Evolutionary conservation across 441 rosid species (phyloP).

Genomic region (Bocquillonia castaneifolia): DNA sequence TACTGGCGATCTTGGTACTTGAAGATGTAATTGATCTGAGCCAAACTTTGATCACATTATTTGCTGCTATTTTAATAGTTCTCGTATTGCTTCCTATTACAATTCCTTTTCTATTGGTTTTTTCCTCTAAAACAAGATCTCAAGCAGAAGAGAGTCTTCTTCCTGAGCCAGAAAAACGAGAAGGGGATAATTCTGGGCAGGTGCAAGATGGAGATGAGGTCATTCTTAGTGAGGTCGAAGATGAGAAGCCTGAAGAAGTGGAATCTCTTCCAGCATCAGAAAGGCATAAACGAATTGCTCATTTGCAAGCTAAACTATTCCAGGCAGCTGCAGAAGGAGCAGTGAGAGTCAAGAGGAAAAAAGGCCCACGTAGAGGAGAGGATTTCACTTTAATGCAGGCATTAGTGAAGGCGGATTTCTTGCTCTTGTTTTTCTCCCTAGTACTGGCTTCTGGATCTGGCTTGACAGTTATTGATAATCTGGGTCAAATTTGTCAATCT

Average conservation of each 20-base stretch:
- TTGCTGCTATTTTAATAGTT: constrained; percentile 52
- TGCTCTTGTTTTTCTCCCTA: constrained; percentile 79
- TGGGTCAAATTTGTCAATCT: constrained; percentile 94
- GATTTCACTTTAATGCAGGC: constrained; percentile 85
- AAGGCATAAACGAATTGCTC: constrained; percentile 70
- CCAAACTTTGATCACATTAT: constrained; percentile 36
- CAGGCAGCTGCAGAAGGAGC: constrained; percentile 95
- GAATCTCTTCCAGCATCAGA: constrained; percentile 79
- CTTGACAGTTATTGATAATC: constrained; percentile 84
- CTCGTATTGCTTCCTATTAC: constrained; percentile 59
- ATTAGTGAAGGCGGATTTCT: constrained; percentile 80
- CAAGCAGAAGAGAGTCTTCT: constrained; percentile 55
- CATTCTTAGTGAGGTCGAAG: constrained; percentile 81
- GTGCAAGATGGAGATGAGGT: constrained; percentile 42
- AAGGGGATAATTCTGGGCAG: constrained; percentile 35
- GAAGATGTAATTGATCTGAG: constrained; percentile 63
- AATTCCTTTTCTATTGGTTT: constrained; percentile 57
- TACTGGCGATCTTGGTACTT: constrained; percentile 76
- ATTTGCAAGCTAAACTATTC: constrained; percentile 65
- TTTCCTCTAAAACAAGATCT: constrained; percentile 37
- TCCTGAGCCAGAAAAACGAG: constrained; percentile 40
- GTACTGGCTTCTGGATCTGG: constrained; percentile 92
- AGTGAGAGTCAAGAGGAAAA: constrained; percentile 65
- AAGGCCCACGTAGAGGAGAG: constrained; percentile 83
- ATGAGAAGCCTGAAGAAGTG: constrained; percentile 71